These are phyloP conservation scores for Tolypocladium guangdongense DNA, from an alignment of 2,329 filamentous ascomycete species.

Conservation along the genomic window DNA sequence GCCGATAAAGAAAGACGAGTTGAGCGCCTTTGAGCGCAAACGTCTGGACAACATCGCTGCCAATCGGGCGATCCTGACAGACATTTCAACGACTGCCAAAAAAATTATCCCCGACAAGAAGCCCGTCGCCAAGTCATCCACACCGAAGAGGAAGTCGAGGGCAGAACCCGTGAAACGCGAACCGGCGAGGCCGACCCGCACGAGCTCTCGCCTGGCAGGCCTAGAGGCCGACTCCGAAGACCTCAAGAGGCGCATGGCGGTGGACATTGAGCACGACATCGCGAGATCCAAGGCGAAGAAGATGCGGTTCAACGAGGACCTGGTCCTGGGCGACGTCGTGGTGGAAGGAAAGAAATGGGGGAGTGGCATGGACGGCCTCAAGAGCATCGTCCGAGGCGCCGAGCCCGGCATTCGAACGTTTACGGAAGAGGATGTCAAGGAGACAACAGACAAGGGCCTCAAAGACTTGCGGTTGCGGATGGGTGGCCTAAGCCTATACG, in stretches of 20 bases:
- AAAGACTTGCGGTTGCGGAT: conserved; percentile 66
- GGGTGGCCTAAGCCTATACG: conserved; percentile 67
- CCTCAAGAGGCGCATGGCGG: conserved; percentile 38
- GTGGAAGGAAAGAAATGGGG: conserved; percentile 73
- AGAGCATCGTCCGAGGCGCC: conserved; percentile 49
- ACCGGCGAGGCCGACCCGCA: conserved; percentile 37
- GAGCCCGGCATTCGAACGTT: conserved; percentile 80
- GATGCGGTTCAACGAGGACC: conserved; percentile 38
- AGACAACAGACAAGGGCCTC: conserved; percentile 67
- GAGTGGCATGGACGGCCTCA: conserved; percentile 53
- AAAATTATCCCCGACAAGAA: conserved; percentile 51
- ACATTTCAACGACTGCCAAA: conserved; percentile 62
- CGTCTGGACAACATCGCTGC: conserved; percentile 78
- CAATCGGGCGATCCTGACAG: conserved; percentile 70
- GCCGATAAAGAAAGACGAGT: conserved; percentile 33
- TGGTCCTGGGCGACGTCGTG: conserved; percentile 66
- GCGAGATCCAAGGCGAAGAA: conserved; percentile 46
- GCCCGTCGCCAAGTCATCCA: conserved; percentile 31
- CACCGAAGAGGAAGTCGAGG: conserved; percentile 18
- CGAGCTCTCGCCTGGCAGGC: conserved; percentile 48
- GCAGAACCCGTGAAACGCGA: conserved; percentile 37
- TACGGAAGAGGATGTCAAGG: conserved; percentile 67
- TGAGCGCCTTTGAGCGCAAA: conserved; percentile 81
- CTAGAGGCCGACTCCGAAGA: conserved; percentile 35
- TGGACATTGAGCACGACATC: conserved; percentile 33